Base-by-base conservation (phyloP, 345 rosid genomes). In the Raphanus raphanistrum region DNA sequence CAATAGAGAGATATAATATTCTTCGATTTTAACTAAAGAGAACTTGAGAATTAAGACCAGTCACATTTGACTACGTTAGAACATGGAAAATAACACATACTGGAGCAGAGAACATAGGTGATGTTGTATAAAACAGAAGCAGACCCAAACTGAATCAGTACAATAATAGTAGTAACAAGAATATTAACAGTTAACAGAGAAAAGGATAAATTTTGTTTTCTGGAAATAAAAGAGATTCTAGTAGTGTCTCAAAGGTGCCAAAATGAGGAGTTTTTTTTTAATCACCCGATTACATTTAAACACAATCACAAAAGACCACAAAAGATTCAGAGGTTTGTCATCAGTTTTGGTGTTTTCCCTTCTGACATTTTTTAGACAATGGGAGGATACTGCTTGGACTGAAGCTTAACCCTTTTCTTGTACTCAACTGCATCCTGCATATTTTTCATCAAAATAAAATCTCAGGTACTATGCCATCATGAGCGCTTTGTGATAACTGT, bases 331-430 rank as follows among this genome's bases (percentile, higher is more conserved):
- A 61, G 78, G 82, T 61, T 67, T 79, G 52, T 61, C 73, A 72
- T 72, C 81, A 79, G 77, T 78, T 78, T 72, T 48, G 74, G 70
- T 73, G 82, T 73, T 78, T 68, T 61, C 48, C 43, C 17, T 45
- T 35, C 54, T 55, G 61, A 38, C 54, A 43, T 17, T 17, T 70
- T 81, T 50, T 71, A 90, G 80, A 87, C 83, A 52, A 87, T 75
- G 38, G 95, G 79, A 29, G 98, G 98, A 73, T 90, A 94, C 70
- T 84, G 94, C 88, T 92, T 94, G 52, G 97, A 90, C 84, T 94
- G 98, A 75, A 73, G 88, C 74, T 90, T 88, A 45, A 94, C 92
- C 81, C 97, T 88, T 81, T 83, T 94, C 95, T 88, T 92, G 78
- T 94, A 94, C 79, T 94, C 98, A 0, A 26, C 78, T 11, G 76